Base-by-base conservation (phyloP, 2,329 filamentous ascomycete species). In the Colletotrichum plurivorum region DNA sequence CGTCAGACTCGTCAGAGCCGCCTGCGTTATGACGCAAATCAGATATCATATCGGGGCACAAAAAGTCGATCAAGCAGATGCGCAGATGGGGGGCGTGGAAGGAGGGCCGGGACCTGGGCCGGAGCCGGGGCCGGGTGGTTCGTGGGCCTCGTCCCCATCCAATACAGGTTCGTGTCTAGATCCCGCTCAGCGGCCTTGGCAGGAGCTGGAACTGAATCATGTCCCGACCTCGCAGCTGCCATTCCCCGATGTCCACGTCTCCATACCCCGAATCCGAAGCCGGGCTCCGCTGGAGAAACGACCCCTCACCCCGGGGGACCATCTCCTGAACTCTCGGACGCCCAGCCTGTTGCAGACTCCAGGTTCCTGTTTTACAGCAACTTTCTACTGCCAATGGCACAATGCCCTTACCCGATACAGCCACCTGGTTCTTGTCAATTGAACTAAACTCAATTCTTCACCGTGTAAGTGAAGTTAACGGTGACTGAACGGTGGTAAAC, bases 201-300 rank as follows among this genome's bases (percentile, higher is more conserved):
- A 49, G 43, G 41, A 63, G 60, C 60, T 63, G 60, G 51, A 43
- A 63, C 60, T 63, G 60, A 63, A 63, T 63, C 60, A 63, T 63
- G 60, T 63, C 43, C 60, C 60, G 60, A 48, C 43, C 58, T 45
- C 45, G 49, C 58, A 25, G 43, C 15, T 61, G 39, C 31, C 31
- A 15, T 22, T 27, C 48, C 36, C 36, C 48, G 20, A 41, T 31
- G 2, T 16, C 20, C 18, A 2, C 36, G 7, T 5, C 39, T 61
- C 48, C 36, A 45, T 46, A 16, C 31, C 27, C 49, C 41, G 48
- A 6, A 18, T 63, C 52, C 59, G 46, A 54, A 39, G 53, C 59
- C 36, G 18, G 51, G n/a, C 15, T 10, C 31, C 31, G 31, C 31
- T 36, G 31, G 31, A 36, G 31, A 9, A 36, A 10, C 31, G 10